Conservation (phyloP, 2,329 filamentous ascomycete genomes). For the Neospermospora avenae region DNA sequence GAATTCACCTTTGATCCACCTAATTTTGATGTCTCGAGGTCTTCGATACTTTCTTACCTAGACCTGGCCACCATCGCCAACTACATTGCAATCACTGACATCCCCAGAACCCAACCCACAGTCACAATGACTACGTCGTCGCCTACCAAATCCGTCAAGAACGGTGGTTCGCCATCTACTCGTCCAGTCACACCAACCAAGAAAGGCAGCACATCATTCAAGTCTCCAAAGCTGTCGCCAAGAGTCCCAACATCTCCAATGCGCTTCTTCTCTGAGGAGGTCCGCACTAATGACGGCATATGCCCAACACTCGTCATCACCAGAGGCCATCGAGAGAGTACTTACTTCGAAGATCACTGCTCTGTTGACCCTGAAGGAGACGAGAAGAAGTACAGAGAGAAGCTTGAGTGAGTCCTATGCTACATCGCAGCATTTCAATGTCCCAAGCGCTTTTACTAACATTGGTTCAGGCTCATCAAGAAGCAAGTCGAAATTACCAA, state of each 20-base stretch:
- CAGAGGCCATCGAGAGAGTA: background rate
- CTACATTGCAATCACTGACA: background rate
- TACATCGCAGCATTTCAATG: too few species aligned
- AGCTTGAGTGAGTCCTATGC: background rate
- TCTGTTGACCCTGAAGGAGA: background rate
- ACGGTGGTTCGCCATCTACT: background rate
- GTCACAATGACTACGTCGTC: background rate
- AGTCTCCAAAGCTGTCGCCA: background rate
- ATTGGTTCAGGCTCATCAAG: background rate
- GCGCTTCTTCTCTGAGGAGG: background rate
- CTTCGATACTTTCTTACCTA: background rate
- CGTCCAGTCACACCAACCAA: background rate
- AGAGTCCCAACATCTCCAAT: background rate
- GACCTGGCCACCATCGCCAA: background rate
- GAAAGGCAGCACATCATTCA: background rate
- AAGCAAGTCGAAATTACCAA: background rate
- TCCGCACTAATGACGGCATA: too few species aligned
- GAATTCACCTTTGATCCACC: background rate
- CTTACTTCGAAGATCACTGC: background rate
- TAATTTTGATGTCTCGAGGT: background rate
- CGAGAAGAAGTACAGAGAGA: background rate
- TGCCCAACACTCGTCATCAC: background rate
- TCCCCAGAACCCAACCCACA: background rate
- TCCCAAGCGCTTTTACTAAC: background rate
- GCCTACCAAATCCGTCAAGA: background rate